Conservation (phyloP, 1,284 basidiomycete species). For the Irpex sp. region DNA sequence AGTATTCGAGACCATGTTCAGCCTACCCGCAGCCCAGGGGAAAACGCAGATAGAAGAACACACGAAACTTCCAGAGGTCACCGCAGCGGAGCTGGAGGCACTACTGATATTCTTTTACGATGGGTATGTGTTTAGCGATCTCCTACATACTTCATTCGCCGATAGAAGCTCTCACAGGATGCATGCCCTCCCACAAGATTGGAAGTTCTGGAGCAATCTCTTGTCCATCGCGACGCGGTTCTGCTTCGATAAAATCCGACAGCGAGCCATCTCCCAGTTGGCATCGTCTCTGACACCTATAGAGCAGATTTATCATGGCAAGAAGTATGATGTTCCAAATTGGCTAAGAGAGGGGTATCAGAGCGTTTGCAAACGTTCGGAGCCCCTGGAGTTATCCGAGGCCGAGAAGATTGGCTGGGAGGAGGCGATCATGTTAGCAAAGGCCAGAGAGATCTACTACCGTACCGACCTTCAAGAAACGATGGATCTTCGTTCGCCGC, state of each 20-base stretch:
- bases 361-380: slow-evolving; percentile 27
- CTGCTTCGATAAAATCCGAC: slow-evolving; percentile 28
- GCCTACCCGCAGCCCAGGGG: neutral
- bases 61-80: slow-evolving; percentile 9
- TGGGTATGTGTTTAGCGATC: slow-evolving; percentile 2
- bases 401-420: neutral
- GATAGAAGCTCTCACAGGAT: slow-evolving; percentile 18
- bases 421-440: neutral
- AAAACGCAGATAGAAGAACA: neutral
- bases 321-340: slow-evolving; percentile 30
- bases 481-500: too few relatives aligned
- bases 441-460: neutral
- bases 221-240: slow-evolving; percentile 32
- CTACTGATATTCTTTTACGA: slow-evolving; percentile 13
- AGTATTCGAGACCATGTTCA: slow-evolving; percentile 29
- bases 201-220: slow-evolving; percentile 4
- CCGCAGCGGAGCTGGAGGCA: slow-evolving; percentile 6
- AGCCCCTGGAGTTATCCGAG: neutral
- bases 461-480: neutral
- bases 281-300: slow-evolving; percentile 20
- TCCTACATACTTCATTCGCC: slow-evolving; percentile 16
- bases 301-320: slow-evolving; percentile 34
- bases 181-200: slow-evolving; percentile 21
- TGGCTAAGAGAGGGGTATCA: slow-evolving; percentile 39
- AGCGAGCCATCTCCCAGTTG: slow-evolving; percentile 25